Base-by-base conservation (phyloP, 2,329 filamentous ascomycete genomes). In the Phialocephala subalpina region DNA sequence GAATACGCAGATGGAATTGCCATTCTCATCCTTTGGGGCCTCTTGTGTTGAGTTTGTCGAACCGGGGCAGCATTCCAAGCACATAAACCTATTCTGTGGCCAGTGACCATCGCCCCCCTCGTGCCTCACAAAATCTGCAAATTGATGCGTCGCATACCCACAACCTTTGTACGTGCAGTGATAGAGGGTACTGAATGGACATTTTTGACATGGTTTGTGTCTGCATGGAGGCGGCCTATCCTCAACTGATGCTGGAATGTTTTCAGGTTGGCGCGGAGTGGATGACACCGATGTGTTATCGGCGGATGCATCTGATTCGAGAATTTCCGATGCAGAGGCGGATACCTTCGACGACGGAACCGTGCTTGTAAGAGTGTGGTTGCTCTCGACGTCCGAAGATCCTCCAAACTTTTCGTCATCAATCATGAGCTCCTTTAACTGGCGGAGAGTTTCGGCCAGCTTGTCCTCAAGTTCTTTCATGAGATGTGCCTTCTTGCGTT, bases 91-190 rank as follows among this genome's bases (percentile, higher is more conserved):
- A 12, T 65, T 63, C 47, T 66, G 66, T 0, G 64, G 66, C 56
- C 63, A 71, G 42, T 71, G 69, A 29, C 64, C 65, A 7, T 63
- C 36, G 18, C 60, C 66, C 33, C 63, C 58, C 64, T 69, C 68
- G 38, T 72, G 68, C 57, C 70, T 42, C 45, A 67, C 70, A 60
- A 63, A 68, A 27, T 69, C 67, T 1, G 63, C 27, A 22, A 65
- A 62, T 8, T 40, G 55, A 18, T 67, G 64, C 8, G 56, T 64
- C 7, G 60, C 58, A 25, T 65, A 64, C 18, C 20, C 20, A 35
- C 58, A 65, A 16, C 29, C 49, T n/a, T 62, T 35, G 22, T 35
- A 45, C 18, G 62, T 65, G 40, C 68, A 69, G 16, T 25, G 55
- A 27, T 62, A 40, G 4, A 66, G 42, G 4, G 60, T 16, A 18